These are phyloP conservation scores for Kwoniella pini DNA, from an alignment of 768 basidiomycete genomes.

Conservation along the genomic window DNA sequence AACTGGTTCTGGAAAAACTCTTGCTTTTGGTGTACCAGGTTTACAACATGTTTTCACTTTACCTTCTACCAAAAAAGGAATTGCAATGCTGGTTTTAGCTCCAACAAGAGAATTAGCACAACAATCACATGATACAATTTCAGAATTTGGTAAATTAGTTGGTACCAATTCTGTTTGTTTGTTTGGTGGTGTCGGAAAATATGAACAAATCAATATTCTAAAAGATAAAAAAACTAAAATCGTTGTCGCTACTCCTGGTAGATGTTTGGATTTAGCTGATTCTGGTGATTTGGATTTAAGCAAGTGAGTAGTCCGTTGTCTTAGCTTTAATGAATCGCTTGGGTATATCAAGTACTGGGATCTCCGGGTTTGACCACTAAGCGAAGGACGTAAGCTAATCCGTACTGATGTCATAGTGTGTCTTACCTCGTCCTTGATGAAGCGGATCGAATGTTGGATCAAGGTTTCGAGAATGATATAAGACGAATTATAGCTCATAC, in stretches of 20 bases:
- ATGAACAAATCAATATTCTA: conserved; percentile 72
- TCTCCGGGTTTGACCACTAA: too few relatives aligned
- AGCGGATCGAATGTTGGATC: conserved; percentile 97
- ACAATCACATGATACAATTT: conserved; percentile 86
- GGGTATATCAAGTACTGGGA: too few relatives aligned
- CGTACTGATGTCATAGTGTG: conserved; percentile 62
- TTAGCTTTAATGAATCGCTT: too few relatives aligned
- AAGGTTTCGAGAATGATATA: conserved; percentile 98
- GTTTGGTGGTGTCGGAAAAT: conserved; percentile 93
- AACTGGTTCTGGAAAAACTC: conserved; percentile 90
- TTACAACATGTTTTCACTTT: conserved; percentile 64
- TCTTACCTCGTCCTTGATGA: conserved; percentile 93
- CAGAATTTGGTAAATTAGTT: conserved; percentile 67
- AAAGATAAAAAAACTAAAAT: conserved; percentile 65
- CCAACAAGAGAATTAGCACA: conserved; percentile 96
- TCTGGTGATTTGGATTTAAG: conserved; percentile 82
- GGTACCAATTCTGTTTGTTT: conserved; percentile 80
- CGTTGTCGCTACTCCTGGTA: conserved; percentile 92
- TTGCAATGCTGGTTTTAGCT: conserved; percentile 71
- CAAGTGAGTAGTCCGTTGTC: conserved; percentile 64
- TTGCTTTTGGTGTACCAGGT: conserved; percentile 93
- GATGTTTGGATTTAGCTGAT: conserved; percentile 86
- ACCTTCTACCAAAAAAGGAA: conserved; percentile 10
- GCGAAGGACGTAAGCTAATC: too few relatives aligned
- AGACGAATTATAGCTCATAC: conserved; percentile 78